Conservation (phyloP, 176 grass and related monocot species). For the Ampelocalamus luodianensis region DNA sequence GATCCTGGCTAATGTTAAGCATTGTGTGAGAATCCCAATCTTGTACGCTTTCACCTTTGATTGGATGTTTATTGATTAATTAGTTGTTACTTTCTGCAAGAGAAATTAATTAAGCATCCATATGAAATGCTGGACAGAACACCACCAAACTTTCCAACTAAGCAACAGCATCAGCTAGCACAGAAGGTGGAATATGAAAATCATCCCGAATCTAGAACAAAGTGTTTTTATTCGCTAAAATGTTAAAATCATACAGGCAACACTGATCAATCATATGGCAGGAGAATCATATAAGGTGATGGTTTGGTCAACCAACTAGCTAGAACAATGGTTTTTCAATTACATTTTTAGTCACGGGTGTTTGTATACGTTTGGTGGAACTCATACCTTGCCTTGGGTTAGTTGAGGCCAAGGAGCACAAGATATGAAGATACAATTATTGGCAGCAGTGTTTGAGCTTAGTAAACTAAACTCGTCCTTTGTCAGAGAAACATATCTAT, state of each 20-base stretch:
- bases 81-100: background rate
- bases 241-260: background rate
- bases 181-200: background rate
- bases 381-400: background rate
- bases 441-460: background rate
- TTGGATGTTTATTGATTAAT: background rate
- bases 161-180: background rate
- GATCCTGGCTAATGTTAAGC: too few relatives aligned
- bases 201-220: background rate
- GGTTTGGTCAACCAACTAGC: constrained; percentile 3
- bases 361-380: background rate
- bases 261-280: background rate
- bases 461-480: background rate
- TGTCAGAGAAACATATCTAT: background rate
- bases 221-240: background rate
- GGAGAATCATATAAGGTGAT: background rate
- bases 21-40: too few relatives aligned
- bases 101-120: background rate
- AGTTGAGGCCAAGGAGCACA: background rate
- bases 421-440: background rate
- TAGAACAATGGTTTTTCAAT: background rate
- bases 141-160: background rate
- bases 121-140: background rate
- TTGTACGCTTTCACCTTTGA: too few relatives aligned
- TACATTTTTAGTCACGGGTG: background rate